These are phyloP conservation scores for Diaporthe nobilis DNA, from an alignment of 2,329 filamentous ascomycete genomes.

Conservation along the genomic window DNA sequence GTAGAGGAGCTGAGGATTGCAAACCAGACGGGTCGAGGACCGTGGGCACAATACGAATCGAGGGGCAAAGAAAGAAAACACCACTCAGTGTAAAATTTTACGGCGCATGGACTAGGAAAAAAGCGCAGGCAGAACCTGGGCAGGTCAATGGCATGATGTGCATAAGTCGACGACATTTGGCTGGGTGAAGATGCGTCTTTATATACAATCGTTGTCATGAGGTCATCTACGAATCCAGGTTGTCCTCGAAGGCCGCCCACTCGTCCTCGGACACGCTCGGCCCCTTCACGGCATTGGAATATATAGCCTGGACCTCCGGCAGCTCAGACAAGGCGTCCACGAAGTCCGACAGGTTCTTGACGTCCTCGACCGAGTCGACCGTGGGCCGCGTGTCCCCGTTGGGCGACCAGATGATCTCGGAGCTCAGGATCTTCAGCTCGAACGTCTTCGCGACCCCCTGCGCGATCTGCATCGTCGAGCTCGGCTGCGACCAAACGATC, in stretches of 20 bases:
- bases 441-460: constrained; percentile 74
- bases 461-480: constrained; percentile 73
- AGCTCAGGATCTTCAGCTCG: constrained; percentile 77
- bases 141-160: neutral
- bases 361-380: constrained; percentile 70
- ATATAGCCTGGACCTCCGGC: constrained; percentile 82
- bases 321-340: constrained; percentile 74
- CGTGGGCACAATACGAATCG: neutral
- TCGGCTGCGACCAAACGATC: constrained; percentile 79
- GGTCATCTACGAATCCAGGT: constrained; percentile 60
- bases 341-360: constrained; percentile 71
- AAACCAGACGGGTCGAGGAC: constrained; percentile 13
- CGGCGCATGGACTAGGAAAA: constrained; percentile 23
- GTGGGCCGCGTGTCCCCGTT: constrained; percentile 83
- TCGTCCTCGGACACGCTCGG: constrained; percentile 61
- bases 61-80: neutral
- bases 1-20: neutral
- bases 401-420: constrained; percentile 87
- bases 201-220: neutral
- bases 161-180: neutral
- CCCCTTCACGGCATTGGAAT: constrained; percentile 76
- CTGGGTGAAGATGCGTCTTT: constrained; percentile 14
- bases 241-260: constrained; percentile 68
- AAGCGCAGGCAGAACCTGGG: neutral
- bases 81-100: constrained; percentile 24